Conservation (phyloP, 768 basidiomycete species). For the Galerina sulciceps region DNA sequence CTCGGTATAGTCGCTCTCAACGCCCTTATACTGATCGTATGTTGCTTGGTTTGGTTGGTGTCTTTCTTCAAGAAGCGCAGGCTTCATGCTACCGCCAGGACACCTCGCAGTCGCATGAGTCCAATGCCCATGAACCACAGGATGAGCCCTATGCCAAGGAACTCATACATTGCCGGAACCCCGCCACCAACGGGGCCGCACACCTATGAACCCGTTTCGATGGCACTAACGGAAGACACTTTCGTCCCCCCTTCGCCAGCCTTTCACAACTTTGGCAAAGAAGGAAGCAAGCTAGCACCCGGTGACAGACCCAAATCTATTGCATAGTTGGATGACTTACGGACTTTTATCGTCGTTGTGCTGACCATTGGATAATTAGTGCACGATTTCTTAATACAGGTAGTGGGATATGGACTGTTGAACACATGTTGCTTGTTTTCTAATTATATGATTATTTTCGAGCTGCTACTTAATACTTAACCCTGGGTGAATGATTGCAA, state of each 20-base stretch:
- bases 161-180: slow-evolving; percentile 42
- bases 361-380: slow-evolving; percentile 16
- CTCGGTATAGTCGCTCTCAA: slow-evolving; percentile 80
- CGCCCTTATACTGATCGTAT: slow-evolving; percentile 65
- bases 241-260: slow-evolving; percentile 63
- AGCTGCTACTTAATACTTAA: background rate
- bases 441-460: slow-evolving; percentile 16
- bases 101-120: slow-evolving; percentile 38
- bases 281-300: slow-evolving; percentile 29
- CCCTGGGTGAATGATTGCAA: background rate
- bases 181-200: slow-evolving; percentile 35
- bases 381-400: slow-evolving; percentile 16
- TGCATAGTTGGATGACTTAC: slow-evolving; percentile 29
- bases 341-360: slow-evolving; percentile 14
- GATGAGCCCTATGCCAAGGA: slow-evolving; percentile 53
- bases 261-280: slow-evolving; percentile 47
- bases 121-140: slow-evolving; percentile 21
- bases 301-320: slow-evolving; percentile 50
- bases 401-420: slow-evolving; percentile 18
- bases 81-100: slow-evolving; percentile 27
- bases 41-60: slow-evolving; percentile 56
- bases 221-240: slow-evolving; percentile 63
- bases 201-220: slow-evolving; percentile 76
- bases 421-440: slow-evolving; percentile 16
- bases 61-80: slow-evolving; percentile 56